phyloP scores from a whole-genome alignment of 192 early-diverging fungal species.

The Entophlyctis luteolus region DNA sequence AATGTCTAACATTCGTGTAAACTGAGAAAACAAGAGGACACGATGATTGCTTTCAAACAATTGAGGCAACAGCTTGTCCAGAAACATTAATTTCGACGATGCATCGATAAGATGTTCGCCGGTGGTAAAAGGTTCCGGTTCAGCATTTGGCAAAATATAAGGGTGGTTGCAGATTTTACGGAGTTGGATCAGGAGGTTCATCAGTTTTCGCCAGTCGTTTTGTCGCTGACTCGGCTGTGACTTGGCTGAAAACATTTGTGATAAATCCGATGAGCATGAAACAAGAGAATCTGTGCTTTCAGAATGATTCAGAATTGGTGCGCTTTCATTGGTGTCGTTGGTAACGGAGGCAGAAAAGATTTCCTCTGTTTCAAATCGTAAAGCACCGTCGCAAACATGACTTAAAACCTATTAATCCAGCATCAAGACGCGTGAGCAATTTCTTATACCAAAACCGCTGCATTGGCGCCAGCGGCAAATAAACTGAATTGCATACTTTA shows the following conservation, averaged over 20 bases:
- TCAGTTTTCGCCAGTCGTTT: conserved; percentile 36
- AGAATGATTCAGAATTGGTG: too few relatives aligned
- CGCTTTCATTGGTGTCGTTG: neutral
- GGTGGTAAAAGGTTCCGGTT: conserved; percentile 55
- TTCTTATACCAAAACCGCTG: conserved; percentile 46
- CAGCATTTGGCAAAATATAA: conserved; percentile 52
- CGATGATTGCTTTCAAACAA: conserved; percentile 37
- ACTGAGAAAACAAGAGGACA: conserved; percentile 47
- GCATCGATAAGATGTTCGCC: conserved; percentile 58
- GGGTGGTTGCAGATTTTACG: conserved; percentile 77
- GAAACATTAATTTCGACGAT: conserved; percentile 64
- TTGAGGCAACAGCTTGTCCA: conserved; percentile 57
- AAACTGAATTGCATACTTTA: conserved; percentile 20
- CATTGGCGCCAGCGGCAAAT: conserved; percentile 32
- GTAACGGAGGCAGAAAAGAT: conserved; percentile 23
- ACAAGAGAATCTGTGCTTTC: too few relatives aligned
- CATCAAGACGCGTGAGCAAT: conserved; percentile 37
- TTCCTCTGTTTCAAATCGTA: conserved; percentile 28
- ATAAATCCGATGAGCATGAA: too few relatives aligned
- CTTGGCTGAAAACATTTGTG: too few relatives aligned
- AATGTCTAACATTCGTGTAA: conserved; percentile 49
- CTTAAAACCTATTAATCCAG: neutral
- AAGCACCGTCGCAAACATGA: neutral
- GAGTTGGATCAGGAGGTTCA: conserved; percentile 68
- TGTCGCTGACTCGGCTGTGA: too few relatives aligned